Evolutionary conservation across 1,284 basidiomycete genomes (phyloP).

Genomic region (Leccinum ponderosum): DNA sequence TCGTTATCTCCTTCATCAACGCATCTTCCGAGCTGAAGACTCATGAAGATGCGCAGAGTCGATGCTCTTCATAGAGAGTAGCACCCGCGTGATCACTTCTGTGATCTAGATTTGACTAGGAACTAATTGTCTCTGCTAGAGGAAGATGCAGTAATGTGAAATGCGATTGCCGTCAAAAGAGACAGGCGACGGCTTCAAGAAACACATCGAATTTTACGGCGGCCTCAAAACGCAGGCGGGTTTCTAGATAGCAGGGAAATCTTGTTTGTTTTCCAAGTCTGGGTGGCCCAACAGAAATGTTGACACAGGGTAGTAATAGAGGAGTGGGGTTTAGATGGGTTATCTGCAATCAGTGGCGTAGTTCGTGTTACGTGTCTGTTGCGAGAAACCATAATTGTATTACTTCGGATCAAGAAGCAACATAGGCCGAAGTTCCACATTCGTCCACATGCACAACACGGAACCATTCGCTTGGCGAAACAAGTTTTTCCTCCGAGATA

Average conservation of each 20-base stretch:
- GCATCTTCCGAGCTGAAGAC: too few relatives aligned
- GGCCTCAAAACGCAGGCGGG: too few relatives aligned
- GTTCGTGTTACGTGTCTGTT: background rate
- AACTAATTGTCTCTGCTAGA: too few relatives aligned
- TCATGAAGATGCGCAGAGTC: too few relatives aligned
- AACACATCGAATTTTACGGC: background rate
- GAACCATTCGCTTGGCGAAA: conserved; percentile 9
- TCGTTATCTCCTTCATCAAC: too few relatives aligned
- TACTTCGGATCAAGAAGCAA: background rate
- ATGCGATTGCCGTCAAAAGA: background rate
- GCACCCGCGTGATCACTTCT: too few relatives aligned
- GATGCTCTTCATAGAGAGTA: too few relatives aligned
- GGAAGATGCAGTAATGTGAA: background rate
- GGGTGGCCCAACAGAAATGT: background rate
- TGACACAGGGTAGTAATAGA: background rate
- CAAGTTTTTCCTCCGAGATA: conserved; percentile 6
- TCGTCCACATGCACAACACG: conserved; percentile 2
- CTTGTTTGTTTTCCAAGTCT: too few relatives aligned
- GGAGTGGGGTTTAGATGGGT: background rate
- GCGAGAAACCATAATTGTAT: background rate
- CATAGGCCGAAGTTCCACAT: background rate
- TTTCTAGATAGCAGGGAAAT: too few relatives aligned
- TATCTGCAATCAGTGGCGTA: background rate
- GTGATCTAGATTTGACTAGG: too few relatives aligned
- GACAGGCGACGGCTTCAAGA: conserved; percentile 1